Conservation (phyloP, 2,329 filamentous ascomycete species). For the Talaromyces sp. region DNA sequence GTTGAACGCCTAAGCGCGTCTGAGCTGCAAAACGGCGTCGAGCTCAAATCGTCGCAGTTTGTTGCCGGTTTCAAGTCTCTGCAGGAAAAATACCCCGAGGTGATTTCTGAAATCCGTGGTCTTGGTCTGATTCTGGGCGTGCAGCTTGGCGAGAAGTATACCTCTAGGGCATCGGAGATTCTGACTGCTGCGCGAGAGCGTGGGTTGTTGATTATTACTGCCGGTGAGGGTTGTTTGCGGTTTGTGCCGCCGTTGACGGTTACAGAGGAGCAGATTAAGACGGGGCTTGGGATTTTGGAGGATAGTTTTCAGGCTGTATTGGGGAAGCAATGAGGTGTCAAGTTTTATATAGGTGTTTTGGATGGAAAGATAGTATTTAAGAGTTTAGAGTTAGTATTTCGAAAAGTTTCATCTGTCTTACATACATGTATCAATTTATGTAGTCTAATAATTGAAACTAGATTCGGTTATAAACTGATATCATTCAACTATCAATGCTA, state of each 20-base stretch:
- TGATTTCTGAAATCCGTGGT: constrained; percentile 76
- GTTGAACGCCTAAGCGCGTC: constrained; percentile 70
- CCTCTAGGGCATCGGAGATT: constrained; percentile 51
- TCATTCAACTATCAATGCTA: not conserved
- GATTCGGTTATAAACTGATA: not conserved
- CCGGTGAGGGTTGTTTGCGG: constrained; percentile 83
- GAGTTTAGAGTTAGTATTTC: not conserved
- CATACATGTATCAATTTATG: not conserved
- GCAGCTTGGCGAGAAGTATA: constrained; percentile 68
- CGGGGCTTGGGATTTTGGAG: constrained; percentile 71
- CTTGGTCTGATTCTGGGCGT: constrained; percentile 81
- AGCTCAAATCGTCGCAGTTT: constrained; percentile 62
- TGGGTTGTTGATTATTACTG: constrained; percentile 85
- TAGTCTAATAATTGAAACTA: not conserved
- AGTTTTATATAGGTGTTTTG: not conserved
- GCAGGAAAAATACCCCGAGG: constrained; percentile 59
- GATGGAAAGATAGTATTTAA: not conserved
- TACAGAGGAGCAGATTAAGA: constrained; percentile 71
- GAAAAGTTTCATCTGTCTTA: not conserved
- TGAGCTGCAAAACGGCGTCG: constrained; percentile 64
- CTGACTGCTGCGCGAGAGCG: constrained; percentile 82
- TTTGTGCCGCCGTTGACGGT: constrained; percentile 88
- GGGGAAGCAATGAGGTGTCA: not conserved
- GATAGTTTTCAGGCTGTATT: constrained; percentile 57
- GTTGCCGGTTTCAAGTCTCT: constrained; percentile 54